These are phyloP conservation scores for Hymenoscyphus salicellus DNA, from an alignment of 2,329 filamentous ascomycete species.

Conservation along the genomic window DNA sequence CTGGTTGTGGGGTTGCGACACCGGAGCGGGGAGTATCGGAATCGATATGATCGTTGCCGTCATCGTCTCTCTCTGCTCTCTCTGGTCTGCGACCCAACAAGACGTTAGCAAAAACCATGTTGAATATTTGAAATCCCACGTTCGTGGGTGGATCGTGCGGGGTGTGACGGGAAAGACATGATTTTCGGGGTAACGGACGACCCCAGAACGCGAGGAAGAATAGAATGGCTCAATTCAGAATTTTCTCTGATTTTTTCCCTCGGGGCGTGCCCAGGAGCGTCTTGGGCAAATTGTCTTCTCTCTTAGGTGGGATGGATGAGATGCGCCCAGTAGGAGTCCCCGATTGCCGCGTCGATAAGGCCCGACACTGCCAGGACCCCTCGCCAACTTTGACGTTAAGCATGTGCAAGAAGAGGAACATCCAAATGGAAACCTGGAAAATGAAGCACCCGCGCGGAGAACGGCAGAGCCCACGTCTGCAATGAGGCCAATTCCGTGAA, in stretches of 20 bases:
- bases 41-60: constrained; percentile 72
- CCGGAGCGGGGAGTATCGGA: constrained; percentile 86
- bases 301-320: constrained; percentile 1
- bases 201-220: constrained; percentile 11
- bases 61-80: constrained; percentile 53
- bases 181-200: constrained; percentile 7
- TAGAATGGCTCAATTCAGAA: constrained; percentile 20
- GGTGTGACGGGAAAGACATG: constrained; percentile 12
- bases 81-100: constrained; percentile 7
- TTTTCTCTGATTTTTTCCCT: constrained; percentile 17
- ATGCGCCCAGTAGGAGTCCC: constrained; percentile 18
- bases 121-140: constrained; percentile 11
- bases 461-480: neutral
- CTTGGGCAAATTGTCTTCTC: constrained; percentile 13
- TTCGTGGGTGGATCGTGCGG: constrained; percentile 5
- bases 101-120: constrained; percentile 31
- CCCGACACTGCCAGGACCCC: constrained; percentile 27
- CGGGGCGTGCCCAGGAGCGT: constrained; percentile 13
- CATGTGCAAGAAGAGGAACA: constrained; percentile 12
- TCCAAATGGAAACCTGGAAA: constrained; percentile 4
- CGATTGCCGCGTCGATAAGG: constrained; percentile 33
- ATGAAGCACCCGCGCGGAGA: constrained; percentile 5
- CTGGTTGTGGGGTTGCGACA: constrained; percentile 88
- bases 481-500: neutral
- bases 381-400: constrained; percentile 30